Percentiles rank a stretch among this genome's conserved stretches.
These are phyloP conservation scores for Dothideomycetes sp. DNA, from an alignment of 2,329 filamentous ascomycete species.

Conservation along the genomic window DNA sequence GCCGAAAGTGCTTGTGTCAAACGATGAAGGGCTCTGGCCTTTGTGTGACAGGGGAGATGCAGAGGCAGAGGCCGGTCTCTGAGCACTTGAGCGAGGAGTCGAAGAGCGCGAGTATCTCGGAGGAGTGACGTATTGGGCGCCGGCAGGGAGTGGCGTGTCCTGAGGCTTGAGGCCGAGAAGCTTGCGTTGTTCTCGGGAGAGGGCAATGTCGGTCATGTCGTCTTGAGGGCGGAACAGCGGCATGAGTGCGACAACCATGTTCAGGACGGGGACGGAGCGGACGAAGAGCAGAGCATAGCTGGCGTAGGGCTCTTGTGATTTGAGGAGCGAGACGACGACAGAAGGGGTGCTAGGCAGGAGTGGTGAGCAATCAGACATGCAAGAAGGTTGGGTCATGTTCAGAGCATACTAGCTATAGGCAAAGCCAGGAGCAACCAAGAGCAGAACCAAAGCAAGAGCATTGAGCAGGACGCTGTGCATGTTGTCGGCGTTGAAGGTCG, in stretches of 20 bases:
- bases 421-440: constrained; percentile 35
- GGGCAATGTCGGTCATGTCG: constrained; percentile 75
- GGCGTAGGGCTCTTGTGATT: constrained; percentile 26
- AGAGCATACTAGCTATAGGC: constrained; percentile 13
- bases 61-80: constrained; percentile 11
- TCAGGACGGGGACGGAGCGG: constrained; percentile 48
- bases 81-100: constrained; percentile 45
- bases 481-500: constrained; percentile 71
- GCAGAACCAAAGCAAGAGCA: constrained; percentile 42
- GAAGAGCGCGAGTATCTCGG: constrained; percentile 75
- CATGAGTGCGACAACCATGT: constrained; percentile 60
- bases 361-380: constrained; percentile 4
- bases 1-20: constrained; percentile 15
- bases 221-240: constrained; percentile 67
- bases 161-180: constrained; percentile 72
- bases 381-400: background rate
- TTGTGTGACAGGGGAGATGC: constrained; percentile 31
- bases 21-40: constrained; percentile 16
- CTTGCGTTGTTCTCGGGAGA: constrained; percentile 80
- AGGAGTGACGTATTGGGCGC: constrained; percentile 70
- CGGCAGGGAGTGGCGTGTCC: constrained; percentile 52
- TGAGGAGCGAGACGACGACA: constrained; percentile 1
- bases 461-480: constrained; percentile 63
- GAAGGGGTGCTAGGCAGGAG: constrained; percentile 23
- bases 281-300: constrained; percentile 37